phyloP scores from a whole-genome alignment of 225 moss, liverwort and hornwort species.

The Bryoerythrophyllum caledonicum region DNA sequence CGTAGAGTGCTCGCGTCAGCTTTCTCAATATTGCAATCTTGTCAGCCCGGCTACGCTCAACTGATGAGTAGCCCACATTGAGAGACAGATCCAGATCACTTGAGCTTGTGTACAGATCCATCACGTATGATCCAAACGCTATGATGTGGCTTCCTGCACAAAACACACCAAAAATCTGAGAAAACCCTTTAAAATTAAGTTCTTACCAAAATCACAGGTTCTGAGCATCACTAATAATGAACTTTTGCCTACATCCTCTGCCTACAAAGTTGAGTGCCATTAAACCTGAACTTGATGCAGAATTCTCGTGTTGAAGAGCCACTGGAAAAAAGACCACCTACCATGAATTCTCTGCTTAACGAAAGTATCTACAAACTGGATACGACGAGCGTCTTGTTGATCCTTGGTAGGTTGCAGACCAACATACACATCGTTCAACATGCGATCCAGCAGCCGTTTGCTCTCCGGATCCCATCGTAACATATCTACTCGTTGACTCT shows the following conservation, averaged over 20 bases:
- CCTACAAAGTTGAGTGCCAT: neutral
- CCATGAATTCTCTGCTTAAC: constrained; percentile 76
- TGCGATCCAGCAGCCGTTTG: constrained; percentile 54
- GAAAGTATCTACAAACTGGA: constrained; percentile 74
- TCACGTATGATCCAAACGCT: constrained; percentile 98
- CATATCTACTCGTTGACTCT: constrained; percentile 56
- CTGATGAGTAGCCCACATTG: constrained; percentile 47
- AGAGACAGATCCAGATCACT: constrained; percentile 98
- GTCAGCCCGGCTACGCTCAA: constrained; percentile 67
- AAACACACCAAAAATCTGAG: constrained; percentile 5
- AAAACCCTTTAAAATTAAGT: neutral
- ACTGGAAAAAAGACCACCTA: constrained; percentile 36
- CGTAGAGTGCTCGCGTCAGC: constrained; percentile 77
- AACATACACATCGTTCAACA: constrained; percentile 69
- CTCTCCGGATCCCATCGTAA: constrained; percentile 50
- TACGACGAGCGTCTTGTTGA: constrained; percentile 68
- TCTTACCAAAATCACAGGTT: constrained; percentile 8
- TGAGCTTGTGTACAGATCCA: constrained; percentile 81
- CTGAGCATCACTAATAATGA: neutral
- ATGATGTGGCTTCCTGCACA: constrained; percentile 81
- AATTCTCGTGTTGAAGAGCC: constrained; percentile 10
- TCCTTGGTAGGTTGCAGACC: constrained; percentile 69
- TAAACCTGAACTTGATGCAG: constrained; percentile 17
- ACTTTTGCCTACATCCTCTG: neutral
- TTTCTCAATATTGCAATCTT: constrained; percentile 67